phyloP scores from a whole-genome alignment of 176 grass and related monocot species.

The Avena atlantica region DNA sequence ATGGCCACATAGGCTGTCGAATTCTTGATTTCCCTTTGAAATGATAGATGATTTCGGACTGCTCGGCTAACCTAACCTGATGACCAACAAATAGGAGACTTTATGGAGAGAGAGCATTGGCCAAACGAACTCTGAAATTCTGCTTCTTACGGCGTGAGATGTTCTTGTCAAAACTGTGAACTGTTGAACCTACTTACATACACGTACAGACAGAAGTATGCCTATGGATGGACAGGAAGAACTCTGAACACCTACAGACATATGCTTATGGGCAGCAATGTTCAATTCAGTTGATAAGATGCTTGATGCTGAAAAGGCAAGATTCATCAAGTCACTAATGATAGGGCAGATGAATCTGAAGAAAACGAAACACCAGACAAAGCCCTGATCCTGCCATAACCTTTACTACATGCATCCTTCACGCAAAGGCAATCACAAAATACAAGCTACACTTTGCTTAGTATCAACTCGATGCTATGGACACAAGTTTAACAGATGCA shows the following conservation, averaged over 20 bases:
- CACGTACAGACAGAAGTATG: too few relatives aligned
- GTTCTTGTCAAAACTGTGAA: background rate
- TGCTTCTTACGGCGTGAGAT: background rate
- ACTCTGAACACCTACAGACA: too few relatives aligned
- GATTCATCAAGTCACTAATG: background rate
- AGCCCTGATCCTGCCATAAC: background rate
- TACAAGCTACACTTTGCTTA: background rate
- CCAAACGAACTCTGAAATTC: background rate
- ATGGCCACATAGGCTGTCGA: background rate
- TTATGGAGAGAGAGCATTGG: background rate
- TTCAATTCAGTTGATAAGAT: background rate
- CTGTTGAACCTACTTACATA: too few relatives aligned
- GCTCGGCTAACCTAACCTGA: background rate
- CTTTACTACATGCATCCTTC: background rate
- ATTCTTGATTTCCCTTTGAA: background rate
- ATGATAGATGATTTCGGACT: background rate
- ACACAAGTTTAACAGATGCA: background rate
- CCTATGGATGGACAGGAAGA: too few relatives aligned
- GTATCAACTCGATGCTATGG: background rate
- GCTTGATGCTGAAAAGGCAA: background rate
- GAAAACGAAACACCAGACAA: background rate
- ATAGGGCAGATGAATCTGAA: background rate
- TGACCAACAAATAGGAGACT: background rate
- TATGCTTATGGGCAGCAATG: background rate
- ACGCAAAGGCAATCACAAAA: slow-evolving; percentile 33